Conservation (phyloP, 495 filamentous ascomycete genomes). For the Penicillium turbatum region DNA sequence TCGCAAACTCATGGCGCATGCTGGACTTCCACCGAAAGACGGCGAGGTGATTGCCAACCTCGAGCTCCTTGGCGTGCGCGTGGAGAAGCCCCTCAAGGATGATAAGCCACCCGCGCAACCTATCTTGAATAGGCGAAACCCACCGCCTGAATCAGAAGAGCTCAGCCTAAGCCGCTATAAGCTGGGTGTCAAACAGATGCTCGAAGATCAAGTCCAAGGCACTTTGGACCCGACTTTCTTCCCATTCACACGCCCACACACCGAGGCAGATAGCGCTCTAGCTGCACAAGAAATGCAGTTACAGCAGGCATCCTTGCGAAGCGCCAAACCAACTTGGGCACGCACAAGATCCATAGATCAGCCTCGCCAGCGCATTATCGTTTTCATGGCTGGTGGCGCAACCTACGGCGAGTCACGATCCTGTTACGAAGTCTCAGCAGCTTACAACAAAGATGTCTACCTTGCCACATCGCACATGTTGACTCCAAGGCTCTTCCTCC, state of each 20-base stretch:
- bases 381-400: slow-evolving; percentile 95
- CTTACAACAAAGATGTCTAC: slow-evolving; percentile 74
- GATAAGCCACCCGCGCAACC: slow-evolving; percentile 57
- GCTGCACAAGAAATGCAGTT: slow-evolving; percentile 53
- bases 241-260: slow-evolving; percentile 76
- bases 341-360: slow-evolving; percentile 72
- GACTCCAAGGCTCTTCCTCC: slow-evolving; percentile 71
- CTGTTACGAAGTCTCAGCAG: slow-evolving; percentile 80
- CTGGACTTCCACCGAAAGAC: slow-evolving; percentile 69
- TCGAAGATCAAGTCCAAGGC: slow-evolving; percentile 61
- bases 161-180: slow-evolving; percentile 49
- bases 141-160: slow-evolving; percentile 45
- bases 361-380: slow-evolving; percentile 82
- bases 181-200: slow-evolving; percentile 57
- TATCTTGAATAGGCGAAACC: slow-evolving; percentile 62
- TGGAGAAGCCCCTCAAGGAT: slow-evolving; percentile 73
- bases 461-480: slow-evolving; percentile 91
- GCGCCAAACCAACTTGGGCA: slow-evolving; percentile 93
- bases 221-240: slow-evolving; percentile 58
- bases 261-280: slow-evolving; percentile 55
- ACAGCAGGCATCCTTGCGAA: slow-evolving; percentile 68
- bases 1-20: slow-evolving; percentile 77
- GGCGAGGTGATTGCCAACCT: slow-evolving; percentile 71
- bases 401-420: slow-evolving; percentile 84
- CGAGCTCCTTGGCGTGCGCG: slow-evolving; percentile 73